These are phyloP conservation scores for Solanum chilense DNA, from an alignment of 257 asterid species.

Conservation along the genomic window DNA sequence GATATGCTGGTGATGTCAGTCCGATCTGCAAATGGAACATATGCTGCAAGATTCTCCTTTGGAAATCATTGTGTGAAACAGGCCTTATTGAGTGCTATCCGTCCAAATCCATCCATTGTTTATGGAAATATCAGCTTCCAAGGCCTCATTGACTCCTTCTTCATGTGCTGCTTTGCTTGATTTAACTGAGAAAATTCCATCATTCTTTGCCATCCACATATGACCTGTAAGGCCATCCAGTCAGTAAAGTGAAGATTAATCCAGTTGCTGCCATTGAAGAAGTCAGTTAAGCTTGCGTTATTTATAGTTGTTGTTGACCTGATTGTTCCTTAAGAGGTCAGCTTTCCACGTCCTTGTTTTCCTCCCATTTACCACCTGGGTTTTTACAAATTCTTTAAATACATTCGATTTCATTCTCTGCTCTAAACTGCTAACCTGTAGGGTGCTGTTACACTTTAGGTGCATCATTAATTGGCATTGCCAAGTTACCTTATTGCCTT, in stretches of 20 bases:
- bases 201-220: neutral
- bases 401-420: neutral
- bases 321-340: neutral
- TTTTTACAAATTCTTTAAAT: neutral
- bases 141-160: neutral
- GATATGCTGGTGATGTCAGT: neutral
- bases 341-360: neutral
- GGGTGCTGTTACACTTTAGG: neutral
- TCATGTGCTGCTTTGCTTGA: neutral
- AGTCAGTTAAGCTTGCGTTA: neutral
- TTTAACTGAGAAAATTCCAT: neutral
- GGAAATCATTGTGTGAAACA: neutral
- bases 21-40: neutral
- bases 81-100: neutral
- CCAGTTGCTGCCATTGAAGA: neutral
- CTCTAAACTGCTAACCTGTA: neutral
- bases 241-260: neutral
- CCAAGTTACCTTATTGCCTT: neutral
- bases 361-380: neutral
- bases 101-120: neutral
- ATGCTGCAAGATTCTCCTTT: neutral
- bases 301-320: neutral
- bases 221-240: neutral
- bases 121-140: neutral
- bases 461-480: neutral